Evolutionary conservation across 31 red algal genomes (phyloP), one percentile per base, ranked within the genome.

Genomic region (Odonthalia washingtoniensis): DNA sequence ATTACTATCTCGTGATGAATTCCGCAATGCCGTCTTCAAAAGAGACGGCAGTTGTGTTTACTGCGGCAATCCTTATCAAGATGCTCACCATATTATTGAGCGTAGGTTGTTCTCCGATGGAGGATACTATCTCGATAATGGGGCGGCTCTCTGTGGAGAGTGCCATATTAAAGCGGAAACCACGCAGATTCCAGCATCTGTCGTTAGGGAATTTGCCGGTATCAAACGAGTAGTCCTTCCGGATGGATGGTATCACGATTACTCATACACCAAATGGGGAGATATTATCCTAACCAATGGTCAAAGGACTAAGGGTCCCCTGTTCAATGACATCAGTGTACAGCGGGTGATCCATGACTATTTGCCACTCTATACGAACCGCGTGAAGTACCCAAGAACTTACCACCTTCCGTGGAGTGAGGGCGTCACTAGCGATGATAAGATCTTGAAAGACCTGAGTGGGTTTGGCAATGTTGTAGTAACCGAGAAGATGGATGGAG

Each of bases 401-500:
- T 45, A 30, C 38, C 72, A 76, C 41, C 27, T 76, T 40, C 72
- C 72, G 27, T 76, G 72, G 72, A 38, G 32, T 28, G 32, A 30
- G 30, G 72, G 72, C 28, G 30, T 34, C 35, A 76, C 35, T 76
- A 76, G 72, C 38, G 72, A 76, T 41, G 72, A 76, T 76, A 76
- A 43, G 41, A 76, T 38, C 30, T 34, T 76, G 72, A 38, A 76
- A 31, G 27, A 28, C 33, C 30, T 40, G 38, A 41, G 28, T 30
- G 27, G 27, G 33, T 76, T 76, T 41, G 37, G 38, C 27, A 38
- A 45, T 38, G 72, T 76, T 39, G 72, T 76, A 38, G 37, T 76
- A 38, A 76, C 72, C 28, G 72, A 76, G 38, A 76, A 76, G 41
- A 38, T 76, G 41, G 72, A 76, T 45, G 72, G 72, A 28, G 72